Base-by-base conservation (phyloP, 1,139 yeast species). In the Pichia sp. region DNA sequence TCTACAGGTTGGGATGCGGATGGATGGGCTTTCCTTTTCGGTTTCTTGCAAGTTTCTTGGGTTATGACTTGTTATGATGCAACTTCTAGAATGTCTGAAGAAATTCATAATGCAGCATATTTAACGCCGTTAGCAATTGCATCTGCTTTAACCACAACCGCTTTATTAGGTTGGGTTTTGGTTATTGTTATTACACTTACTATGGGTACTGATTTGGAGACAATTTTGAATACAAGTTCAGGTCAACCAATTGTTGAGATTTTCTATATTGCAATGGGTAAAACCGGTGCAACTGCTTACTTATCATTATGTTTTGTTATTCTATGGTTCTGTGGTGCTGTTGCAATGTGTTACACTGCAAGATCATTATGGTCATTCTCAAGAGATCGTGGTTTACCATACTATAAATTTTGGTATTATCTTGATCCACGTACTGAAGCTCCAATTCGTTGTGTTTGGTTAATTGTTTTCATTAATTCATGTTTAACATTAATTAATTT, bases 161-260 rank as follows among this genome's bases (percentile, higher is more conserved):
- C 71, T 28, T 48, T 67, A 28, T 54, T 67, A 38, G 71, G 71
- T 46, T 67, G 71, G 71, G 59, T 67, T 46, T 57, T 67, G 31
- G 62, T 65, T 44, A 57, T 67, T 48, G 70, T 67, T 36, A 62
- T 67, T 53, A 65, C 70, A 16, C 55, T 73, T 50, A 72, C 74
- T 53, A 74, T 77, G 68, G 74, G 79, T 54, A 69, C 73, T 30
- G 78, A 77, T 60, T 61, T 75, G 25, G 66, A 62, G 14, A 57
- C 66, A 29, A 66, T 75, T 30, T 64, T 76, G 50, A 62, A 56
- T 22, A 61, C 68, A 38, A 64, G 70, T 48, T 45, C 64, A 16
- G 81, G 81, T 45, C 76, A 74, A 54, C 78, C 78, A 46, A 75
- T 77, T 67, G 81, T 81, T 25, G 81, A 77, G 62, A 73, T 78